phyloP scores from a whole-genome alignment of 768 basidiomycete species.

The Tephrocybe sp. region DNA sequence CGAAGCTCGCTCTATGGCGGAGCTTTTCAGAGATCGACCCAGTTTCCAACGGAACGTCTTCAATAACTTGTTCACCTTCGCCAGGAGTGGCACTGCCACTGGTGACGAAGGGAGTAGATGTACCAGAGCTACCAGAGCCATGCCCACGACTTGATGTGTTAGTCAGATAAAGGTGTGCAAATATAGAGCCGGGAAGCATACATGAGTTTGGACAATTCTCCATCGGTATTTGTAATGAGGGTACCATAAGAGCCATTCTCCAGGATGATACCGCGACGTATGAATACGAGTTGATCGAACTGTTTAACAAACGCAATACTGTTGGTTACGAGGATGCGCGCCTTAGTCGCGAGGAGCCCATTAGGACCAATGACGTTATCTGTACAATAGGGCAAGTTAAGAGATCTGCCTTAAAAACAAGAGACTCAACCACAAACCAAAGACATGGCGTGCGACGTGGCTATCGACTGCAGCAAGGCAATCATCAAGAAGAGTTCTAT shows the following conservation, averaged over 20 bases:
- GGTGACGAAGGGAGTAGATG: constrained; percentile 46
- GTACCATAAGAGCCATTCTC: constrained; percentile 68
- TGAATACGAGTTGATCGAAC: constrained; percentile 71
- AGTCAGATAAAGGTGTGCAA: background rate
- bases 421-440: constrained; percentile 43
- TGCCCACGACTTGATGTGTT: constrained; percentile 32
- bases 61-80: constrained; percentile 21
- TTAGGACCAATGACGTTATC: constrained; percentile 86
- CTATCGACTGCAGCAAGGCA: constrained; percentile 83
- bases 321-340: constrained; percentile 84
- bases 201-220: constrained; percentile 76
- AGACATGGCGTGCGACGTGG: constrained; percentile 86
- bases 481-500: constrained; percentile 80
- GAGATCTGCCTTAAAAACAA: background rate
- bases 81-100: constrained; percentile 35
- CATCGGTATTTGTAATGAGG: constrained; percentile 55
- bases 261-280: constrained; percentile 80
- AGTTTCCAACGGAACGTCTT: constrained; percentile 20
- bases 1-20: constrained; percentile 53
- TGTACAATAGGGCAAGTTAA: constrained; percentile 23
- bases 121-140: constrained; percentile 42
- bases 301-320: constrained; percentile 78
- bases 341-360: constrained; percentile 79
- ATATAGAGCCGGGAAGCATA: constrained; percentile 33
- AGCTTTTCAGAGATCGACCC: constrained; percentile 53